These are phyloP conservation scores for Xerocomus spinulosus DNA, from an alignment of 768 basidiomycete genomes.

Conservation along the genomic window DNA sequence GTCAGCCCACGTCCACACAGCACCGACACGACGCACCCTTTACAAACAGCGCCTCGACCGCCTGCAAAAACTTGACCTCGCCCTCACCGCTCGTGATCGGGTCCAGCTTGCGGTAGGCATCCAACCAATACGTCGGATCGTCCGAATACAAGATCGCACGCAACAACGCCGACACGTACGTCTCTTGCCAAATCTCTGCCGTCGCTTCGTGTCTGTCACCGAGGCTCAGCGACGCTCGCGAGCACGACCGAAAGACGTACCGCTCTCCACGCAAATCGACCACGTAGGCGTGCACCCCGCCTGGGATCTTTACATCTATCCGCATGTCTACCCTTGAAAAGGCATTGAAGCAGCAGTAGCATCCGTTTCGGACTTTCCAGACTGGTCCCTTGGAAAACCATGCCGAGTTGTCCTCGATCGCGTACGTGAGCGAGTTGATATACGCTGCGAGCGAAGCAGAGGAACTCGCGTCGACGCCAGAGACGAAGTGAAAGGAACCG, in stretches of 20 bases:
- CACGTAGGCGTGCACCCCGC: slow-evolving; percentile 91
- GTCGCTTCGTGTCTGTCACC: slow-evolving; percentile 72
- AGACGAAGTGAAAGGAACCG: slow-evolving; percentile 96
- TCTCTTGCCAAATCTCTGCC: slow-evolving; percentile 93
- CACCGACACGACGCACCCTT: slow-evolving; percentile 50
- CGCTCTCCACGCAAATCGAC: slow-evolving; percentile 92
- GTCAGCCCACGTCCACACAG: not conserved
- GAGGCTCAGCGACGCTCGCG: not conserved
- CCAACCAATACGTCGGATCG: slow-evolving; percentile 85
- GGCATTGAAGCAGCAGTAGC: slow-evolving; percentile 97
- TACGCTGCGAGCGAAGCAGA: slow-evolving; percentile 97
- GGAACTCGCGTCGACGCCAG: slow-evolving; percentile 97
- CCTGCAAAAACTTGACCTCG: slow-evolving; percentile 86
- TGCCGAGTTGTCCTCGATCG: slow-evolving; percentile 82
- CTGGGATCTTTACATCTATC: slow-evolving; percentile 98
- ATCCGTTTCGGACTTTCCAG: slow-evolving; percentile 92
- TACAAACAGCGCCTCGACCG: slow-evolving; percentile 81
- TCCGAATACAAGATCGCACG: slow-evolving; percentile 94
- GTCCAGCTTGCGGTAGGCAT: slow-evolving; percentile 93
- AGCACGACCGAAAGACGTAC: slow-evolving; percentile 41
- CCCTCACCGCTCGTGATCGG: slow-evolving; percentile 88
- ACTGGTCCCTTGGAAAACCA: slow-evolving; percentile 85
- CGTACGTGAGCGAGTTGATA: slow-evolving; percentile 96
- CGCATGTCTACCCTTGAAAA: slow-evolving; percentile 95
- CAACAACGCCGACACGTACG: slow-evolving; percentile 89